phyloP scores from a whole-genome alignment of 768 basidiomycete species.

The Gautieria morchelliformis region DNA sequence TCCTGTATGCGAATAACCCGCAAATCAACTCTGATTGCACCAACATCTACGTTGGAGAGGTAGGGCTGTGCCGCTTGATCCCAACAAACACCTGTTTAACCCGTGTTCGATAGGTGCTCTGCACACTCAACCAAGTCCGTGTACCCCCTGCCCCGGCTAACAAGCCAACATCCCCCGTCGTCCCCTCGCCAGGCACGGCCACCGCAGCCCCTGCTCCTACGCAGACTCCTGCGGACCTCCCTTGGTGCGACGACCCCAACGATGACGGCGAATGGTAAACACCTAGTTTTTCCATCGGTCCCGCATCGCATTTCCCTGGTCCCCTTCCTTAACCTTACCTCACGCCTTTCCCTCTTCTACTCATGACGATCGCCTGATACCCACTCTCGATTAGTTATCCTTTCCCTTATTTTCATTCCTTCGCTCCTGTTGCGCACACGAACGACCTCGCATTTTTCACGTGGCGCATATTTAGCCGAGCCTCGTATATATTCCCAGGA shows the following conservation, averaged over 20 bases:
- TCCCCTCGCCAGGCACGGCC: constrained; percentile 8
- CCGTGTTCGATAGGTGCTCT: constrained; percentile 36
- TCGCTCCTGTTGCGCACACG: background rate
- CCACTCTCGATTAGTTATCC: background rate
- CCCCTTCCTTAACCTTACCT: background rate
- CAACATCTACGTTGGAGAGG: constrained; percentile 74
- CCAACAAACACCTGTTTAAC: background rate
- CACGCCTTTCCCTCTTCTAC: too few relatives aligned
- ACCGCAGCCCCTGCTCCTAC: constrained; percentile 16
- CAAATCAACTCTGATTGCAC: constrained; percentile 45
- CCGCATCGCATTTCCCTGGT: background rate
- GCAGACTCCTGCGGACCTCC: constrained; percentile 25
- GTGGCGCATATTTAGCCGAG: too few relatives aligned
- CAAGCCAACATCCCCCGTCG: constrained; percentile 12
- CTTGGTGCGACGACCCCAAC: constrained; percentile 42
- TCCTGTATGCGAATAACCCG: constrained; percentile 64
- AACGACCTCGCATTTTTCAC: background rate
- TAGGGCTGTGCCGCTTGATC: constrained; percentile 21
- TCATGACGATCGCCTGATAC: background rate
- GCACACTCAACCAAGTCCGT: constrained; percentile 30
- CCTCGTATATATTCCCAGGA: too few relatives aligned
- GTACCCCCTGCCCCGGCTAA: constrained; percentile 33
- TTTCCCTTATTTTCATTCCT: background rate
- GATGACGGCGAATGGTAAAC: constrained; percentile 2
- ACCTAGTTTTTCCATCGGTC: too few relatives aligned